Evolutionary conservation across 2,329 filamentous ascomycete genomes (phyloP).

Genomic region (Chrysosphaeria jannelii): DNA sequence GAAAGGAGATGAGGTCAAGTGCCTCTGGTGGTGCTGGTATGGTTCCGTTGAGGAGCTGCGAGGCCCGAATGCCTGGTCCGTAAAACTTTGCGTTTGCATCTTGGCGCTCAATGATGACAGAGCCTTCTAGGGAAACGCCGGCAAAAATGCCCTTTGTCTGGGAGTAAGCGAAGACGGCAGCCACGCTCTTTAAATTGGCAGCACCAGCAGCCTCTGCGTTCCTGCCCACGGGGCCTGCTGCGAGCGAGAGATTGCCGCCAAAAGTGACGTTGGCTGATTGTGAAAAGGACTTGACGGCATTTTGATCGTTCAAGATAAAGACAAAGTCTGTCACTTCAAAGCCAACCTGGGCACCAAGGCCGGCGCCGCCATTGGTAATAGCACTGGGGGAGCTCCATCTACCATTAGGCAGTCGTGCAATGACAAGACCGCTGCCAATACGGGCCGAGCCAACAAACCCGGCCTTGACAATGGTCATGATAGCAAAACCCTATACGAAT

Average conservation of each 20-base stretch:
- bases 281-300: slow-evolving; percentile 75
- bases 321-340: slow-evolving; percentile 85
- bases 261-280: slow-evolving; percentile 76
- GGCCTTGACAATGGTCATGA: slow-evolving; percentile 65
- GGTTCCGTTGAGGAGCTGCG: slow-evolving; percentile 50
- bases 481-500: slow-evolving; percentile 34
- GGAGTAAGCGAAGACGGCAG: slow-evolving; percentile 85
- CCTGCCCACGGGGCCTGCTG: slow-evolving; percentile 72
- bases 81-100: slow-evolving; percentile 97
- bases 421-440: slow-evolving; percentile 56
- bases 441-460: slow-evolving; percentile 61
- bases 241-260: slow-evolving; percentile 86
- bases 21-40: slow-evolving; percentile 56
- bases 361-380: slow-evolving; percentile 52
- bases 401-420: slow-evolving; percentile 48
- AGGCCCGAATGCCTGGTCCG: slow-evolving; percentile 49
- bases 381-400: slow-evolving; percentile 58
- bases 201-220: slow-evolving; percentile 92
- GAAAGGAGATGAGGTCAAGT: slow-evolving; percentile 52
- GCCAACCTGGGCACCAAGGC: slow-evolving; percentile 63
- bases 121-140: slow-evolving; percentile 80
- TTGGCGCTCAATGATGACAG: slow-evolving; percentile 72
- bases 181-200: slow-evolving; percentile 64
- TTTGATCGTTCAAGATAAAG: slow-evolving; percentile 84
- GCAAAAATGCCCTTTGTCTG: slow-evolving; percentile 96